phyloP scores from a whole-genome alignment of 2,329 filamentous ascomycete species.

The Sphaerulina musiva region DNA sequence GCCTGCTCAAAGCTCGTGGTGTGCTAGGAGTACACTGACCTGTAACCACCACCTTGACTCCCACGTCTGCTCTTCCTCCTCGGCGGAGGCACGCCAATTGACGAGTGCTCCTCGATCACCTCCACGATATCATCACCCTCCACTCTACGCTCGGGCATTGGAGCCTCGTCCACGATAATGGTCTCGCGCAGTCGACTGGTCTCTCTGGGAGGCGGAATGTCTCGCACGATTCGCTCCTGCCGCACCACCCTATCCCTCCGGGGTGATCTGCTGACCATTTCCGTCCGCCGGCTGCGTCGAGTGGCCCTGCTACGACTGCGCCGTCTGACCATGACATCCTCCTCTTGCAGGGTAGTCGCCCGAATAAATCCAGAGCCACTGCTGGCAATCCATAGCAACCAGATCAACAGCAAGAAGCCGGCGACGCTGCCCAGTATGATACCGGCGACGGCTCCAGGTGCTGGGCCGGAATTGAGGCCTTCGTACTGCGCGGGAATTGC shows the following conservation, averaged over 20 bases:
- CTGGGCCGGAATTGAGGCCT: constrained; percentile 46
- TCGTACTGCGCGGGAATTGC: constrained; percentile 48
- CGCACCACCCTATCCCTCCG: constrained; percentile 30
- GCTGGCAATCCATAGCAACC: constrained; percentile 43
- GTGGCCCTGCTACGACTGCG: constrained; percentile 25
- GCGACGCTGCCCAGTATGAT: constrained; percentile 52
- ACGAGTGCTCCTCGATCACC: constrained; percentile 52
- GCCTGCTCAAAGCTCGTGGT: constrained; percentile 1
- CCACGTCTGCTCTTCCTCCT: constrained; percentile 35
- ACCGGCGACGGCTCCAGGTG: constrained; percentile 53
- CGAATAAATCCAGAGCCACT: constrained; percentile 29
- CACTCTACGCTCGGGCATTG: constrained; percentile 35
- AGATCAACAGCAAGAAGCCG: constrained; percentile 49
- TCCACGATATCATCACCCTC: constrained; percentile 51
- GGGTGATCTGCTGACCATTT: constrained; percentile 30
- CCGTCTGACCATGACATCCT: constrained; percentile 31
- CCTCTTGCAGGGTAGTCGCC: constrained; percentile 26
- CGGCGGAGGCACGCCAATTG: constrained; percentile 35
- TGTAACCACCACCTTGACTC: constrained; percentile 38
- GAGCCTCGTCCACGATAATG: constrained; percentile 41
- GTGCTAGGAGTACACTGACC: constrained; percentile 37
- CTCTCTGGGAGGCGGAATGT: constrained; percentile 24
- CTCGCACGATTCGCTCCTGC: constrained; percentile 33
- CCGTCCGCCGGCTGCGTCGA: constrained; percentile 24
- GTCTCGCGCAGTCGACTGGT: constrained; percentile 29